These are phyloP conservation scores for Tephrocybe sp. DNA, from an alignment of 768 basidiomycete species.

Conservation along the genomic window DNA sequence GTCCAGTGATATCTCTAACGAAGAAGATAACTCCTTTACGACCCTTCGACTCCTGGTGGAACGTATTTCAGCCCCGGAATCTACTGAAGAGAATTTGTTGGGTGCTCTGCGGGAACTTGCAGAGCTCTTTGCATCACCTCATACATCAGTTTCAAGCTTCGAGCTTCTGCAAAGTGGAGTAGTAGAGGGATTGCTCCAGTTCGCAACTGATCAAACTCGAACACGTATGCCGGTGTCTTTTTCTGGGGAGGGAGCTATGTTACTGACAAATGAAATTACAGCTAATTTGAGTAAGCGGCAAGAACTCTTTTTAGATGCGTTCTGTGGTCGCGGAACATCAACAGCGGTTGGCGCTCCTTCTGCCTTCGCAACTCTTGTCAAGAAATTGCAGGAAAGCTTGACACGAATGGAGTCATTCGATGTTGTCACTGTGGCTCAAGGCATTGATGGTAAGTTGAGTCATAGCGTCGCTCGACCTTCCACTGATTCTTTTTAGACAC, in stretches of 20 bases:
- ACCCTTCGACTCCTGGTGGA: slow-evolving; percentile 64
- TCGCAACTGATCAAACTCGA: slow-evolving; percentile 68
- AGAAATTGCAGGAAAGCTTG: slow-evolving; percentile 93
- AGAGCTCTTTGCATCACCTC: slow-evolving; percentile 70
- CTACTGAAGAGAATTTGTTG: slow-evolving; percentile 60
- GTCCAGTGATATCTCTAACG: slow-evolving; percentile 49
- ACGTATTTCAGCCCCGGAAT: slow-evolving; percentile 50
- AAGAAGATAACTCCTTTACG: slow-evolving; percentile 61
- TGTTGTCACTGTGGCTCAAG: slow-evolving; percentile 84
- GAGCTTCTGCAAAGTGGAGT: slow-evolving; percentile 93
- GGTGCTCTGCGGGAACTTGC: slow-evolving; percentile 74
- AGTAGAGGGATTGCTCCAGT: slow-evolving; percentile 81
- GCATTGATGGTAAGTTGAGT: slow-evolving; percentile 63
- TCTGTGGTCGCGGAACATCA: slow-evolving; percentile 55
- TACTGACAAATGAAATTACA: slow-evolving; percentile 24
- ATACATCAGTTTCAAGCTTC: slow-evolving; percentile 88
- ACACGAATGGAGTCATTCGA: slow-evolving; percentile 96
- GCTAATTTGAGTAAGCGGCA: slow-evolving; percentile 67
- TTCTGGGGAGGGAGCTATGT: neutral
- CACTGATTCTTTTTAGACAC: slow-evolving; percentile 52
- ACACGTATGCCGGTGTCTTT: slow-evolving; percentile 34
- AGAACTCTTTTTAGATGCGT: slow-evolving; percentile 76
- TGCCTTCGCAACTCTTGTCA: slow-evolving; percentile 78
- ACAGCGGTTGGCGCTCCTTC: slow-evolving; percentile 43
- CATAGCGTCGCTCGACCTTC: slow-evolving; percentile 3